Base-by-base conservation (phyloP, 306 rosid species). In the Vachellia collinsii region DNA sequence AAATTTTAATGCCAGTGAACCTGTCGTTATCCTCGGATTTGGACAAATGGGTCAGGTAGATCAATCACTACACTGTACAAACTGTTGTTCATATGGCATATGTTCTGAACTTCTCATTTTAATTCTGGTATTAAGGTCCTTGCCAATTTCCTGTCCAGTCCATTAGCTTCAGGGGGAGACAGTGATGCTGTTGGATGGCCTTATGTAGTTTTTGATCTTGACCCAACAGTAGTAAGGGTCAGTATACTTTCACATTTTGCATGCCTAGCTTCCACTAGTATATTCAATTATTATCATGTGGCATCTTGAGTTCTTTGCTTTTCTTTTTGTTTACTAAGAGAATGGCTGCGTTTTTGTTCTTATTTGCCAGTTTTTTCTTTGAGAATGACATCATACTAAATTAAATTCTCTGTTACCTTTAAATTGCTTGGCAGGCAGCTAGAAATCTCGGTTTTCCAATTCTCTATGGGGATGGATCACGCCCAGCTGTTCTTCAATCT, bases 41-140 rank as follows among this genome's bases (percentile, higher is more conserved):
- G 99, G 99, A 61, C 97, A 91, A 83, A 95, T 89, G 95, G 98
- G 97, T 65, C 99, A 95, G 99, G 99, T 95, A 86, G 61, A 37
- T 63, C 71, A 68, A 70, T 14, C 72, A 48, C 77, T 73, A 22
- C 85, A 70, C 75, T 47, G 68, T 66, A 64, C 36, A 59, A 86
- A 68, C 69, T 81, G 82, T 78, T 46, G 19, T 70, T 78, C 78
- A 51, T 53, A 29, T 68, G 53, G 37, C 58, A 70, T 62, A 39
- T 56, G 22, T 64, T 83, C 84, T 86, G 29, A 85, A 36, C 42
- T 74, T 78, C 59, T 76, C 73, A 36, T 20, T 81, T 70, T 79
- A 69, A 23, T 81, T 70, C 70, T 68, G 75, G 14, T 79, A 12
- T 83, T 75, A 72, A 95, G 99, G 99, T 95, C 85, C 94, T 95